Conservation (phyloP, 495 filamentous ascomycete genomes). For the Ascobolus immersus region DNA sequence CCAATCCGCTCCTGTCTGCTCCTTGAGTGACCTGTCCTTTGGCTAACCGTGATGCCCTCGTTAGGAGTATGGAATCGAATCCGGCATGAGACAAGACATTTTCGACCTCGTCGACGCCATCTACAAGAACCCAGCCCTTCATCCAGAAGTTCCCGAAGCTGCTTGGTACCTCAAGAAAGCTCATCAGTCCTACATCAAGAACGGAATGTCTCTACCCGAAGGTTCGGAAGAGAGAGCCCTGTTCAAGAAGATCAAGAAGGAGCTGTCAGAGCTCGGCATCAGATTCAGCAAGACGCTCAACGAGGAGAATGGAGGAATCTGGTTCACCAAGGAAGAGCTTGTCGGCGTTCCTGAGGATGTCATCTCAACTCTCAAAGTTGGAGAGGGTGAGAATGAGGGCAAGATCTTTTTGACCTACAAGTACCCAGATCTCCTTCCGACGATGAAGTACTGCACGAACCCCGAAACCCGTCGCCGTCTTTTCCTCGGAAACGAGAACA, state of each 20-base stretch:
- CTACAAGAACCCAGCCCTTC: conserved; percentile 21
- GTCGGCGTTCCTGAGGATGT: conserved; percentile 33
- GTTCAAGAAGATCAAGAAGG: conserved; percentile 40
- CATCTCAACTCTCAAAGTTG: conserved; percentile 36
- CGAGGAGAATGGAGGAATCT: conserved; percentile 33
- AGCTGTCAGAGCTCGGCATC: conserved; percentile 29
- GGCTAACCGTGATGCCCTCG: not conserved
- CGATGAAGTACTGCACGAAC: conserved; percentile 31
- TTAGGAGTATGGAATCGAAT: conserved; percentile 31
- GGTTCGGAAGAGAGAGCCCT: conserved; percentile 27
- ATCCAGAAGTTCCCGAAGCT: conserved; percentile 24
- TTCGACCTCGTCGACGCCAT: conserved; percentile 31
- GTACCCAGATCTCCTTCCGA: conserved; percentile 36
- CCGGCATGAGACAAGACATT: conserved; percentile 34
- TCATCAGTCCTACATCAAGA: conserved; percentile 30
- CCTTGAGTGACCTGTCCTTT: not conserved
- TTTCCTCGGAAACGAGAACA: conserved; percentile 42
- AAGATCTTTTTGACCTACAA: conserved; percentile 34
- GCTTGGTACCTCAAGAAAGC: conserved; percentile 30
- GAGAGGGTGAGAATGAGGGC: conserved; percentile 39
- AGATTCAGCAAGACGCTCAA: conserved; percentile 35
- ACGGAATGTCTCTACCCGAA: conserved; percentile 28
- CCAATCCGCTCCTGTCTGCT: not conserved
- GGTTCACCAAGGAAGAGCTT: conserved; percentile 33
- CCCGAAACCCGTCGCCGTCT: conserved; percentile 27